Evolutionary conservation across 805 yeast species (phyloP).

Genomic region (Isabelozyma gotoi): DNA sequence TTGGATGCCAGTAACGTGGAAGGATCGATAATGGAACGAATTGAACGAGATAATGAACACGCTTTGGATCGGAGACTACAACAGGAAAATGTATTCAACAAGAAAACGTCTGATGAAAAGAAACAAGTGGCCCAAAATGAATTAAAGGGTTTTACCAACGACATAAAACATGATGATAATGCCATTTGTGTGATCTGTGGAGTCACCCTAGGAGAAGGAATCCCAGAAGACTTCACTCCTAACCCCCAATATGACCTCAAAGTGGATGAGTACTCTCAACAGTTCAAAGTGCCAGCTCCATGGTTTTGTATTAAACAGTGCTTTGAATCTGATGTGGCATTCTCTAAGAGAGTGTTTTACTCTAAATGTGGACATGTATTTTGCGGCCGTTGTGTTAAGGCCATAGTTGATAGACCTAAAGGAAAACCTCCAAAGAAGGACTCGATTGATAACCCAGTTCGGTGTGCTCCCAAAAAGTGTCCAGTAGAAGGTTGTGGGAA

Average conservation of each 20-base stretch:
- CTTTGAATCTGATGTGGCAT: slow-evolving; percentile 54
- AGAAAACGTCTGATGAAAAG: slow-evolving; percentile 28
- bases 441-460: slow-evolving; percentile 30
- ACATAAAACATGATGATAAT: slow-evolving; percentile 16
- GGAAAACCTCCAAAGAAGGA: slow-evolving; percentile 11
- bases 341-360: slow-evolving; percentile 65
- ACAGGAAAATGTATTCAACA: slow-evolving; percentile 30
- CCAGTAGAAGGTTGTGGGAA: slow-evolving; percentile 52
- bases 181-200: slow-evolving; percentile 65
- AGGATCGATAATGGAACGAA: slow-evolving; percentile 35
- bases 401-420: slow-evolving; percentile 50
- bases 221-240: slow-evolving; percentile 52
- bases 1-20: slow-evolving; percentile 15
- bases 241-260: slow-evolving; percentile 27
- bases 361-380: slow-evolving; percentile 80
- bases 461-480: slow-evolving; percentile 58
- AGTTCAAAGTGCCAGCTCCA: slow-evolving; percentile 53
- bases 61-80: slow-evolving; percentile 31
- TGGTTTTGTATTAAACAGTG: slow-evolving; percentile 55
- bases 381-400: slow-evolving; percentile 81
- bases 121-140: slow-evolving; percentile 21
- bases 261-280: slow-evolving; percentile 20
- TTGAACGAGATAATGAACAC: slow-evolving; percentile 40
- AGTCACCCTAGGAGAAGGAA: slow-evolving; percentile 68
- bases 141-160: slow-evolving; percentile 27